phyloP scores from a whole-genome alignment of 129 eudicot genomes.

The Flaveria robusta region DNA sequence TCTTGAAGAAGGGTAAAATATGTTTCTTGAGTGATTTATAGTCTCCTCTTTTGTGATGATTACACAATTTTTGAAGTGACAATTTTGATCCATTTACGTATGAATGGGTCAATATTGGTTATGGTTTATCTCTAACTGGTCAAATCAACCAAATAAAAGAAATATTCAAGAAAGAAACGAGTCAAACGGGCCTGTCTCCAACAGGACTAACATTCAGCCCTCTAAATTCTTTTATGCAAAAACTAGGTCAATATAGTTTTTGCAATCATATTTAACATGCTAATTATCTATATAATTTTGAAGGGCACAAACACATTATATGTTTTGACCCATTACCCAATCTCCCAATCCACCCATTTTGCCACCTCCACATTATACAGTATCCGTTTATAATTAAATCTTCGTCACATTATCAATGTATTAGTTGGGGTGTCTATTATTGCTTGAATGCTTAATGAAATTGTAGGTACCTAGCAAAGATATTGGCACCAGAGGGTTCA shows the following conservation, averaged over 20 bases:
- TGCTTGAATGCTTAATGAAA: constrained; percentile 25
- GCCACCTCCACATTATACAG: neutral
- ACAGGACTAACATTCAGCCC: neutral
- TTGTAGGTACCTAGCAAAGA: constrained; percentile 85
- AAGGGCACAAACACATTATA: neutral
- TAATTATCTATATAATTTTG: neutral
- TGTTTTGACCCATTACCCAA: neutral
- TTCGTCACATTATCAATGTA: constrained; percentile 8
- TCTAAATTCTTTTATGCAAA: neutral
- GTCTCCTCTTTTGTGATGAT: neutral
- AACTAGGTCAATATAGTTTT: neutral
- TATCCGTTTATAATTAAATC: neutral
- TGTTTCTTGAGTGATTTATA: constrained; percentile 16
- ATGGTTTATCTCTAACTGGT: neutral
- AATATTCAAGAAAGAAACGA: neutral
- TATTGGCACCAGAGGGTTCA: constrained; percentile 94
- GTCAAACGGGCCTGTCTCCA: neutral
- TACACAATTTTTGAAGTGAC: neutral
- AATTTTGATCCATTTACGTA: neutral
- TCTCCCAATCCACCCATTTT: neutral
- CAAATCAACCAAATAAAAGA: neutral
- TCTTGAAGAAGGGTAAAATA: constrained; percentile 95
- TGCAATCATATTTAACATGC: constrained; percentile 5
- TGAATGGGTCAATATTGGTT: neutral
- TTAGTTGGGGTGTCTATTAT: constrained; percentile 17